Conservation (phyloP, 148 eudicot species). For the Camellia sinensis region DNA sequence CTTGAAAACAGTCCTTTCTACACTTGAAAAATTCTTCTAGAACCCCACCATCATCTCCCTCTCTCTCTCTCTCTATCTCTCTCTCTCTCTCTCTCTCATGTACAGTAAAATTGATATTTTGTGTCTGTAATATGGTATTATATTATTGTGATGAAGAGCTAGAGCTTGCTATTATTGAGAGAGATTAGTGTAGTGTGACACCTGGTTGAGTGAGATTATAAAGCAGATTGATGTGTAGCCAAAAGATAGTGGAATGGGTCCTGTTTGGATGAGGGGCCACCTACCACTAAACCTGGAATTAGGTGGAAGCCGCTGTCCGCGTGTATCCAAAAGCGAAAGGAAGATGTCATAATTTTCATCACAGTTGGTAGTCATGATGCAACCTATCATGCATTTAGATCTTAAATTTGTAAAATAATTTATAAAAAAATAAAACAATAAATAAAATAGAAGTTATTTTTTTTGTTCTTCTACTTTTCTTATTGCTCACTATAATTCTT, state of each 20-base stretch:
- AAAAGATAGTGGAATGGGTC: slow-evolving; percentile 11
- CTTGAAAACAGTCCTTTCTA: background rate
- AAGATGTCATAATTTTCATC: background rate
- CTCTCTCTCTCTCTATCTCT: background rate
- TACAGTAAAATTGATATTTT: background rate
- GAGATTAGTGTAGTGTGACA: background rate
- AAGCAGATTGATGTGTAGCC: background rate
- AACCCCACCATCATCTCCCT: background rate
- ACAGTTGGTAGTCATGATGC: background rate
- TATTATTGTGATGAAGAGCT: background rate
- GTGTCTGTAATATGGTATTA: background rate
- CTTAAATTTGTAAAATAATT: no score
- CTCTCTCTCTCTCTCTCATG: background rate
- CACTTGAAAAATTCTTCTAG: background rate
- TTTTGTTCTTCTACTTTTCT: no score
- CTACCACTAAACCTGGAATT: background rate
- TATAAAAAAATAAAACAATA: no score
- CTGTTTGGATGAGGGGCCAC: slow-evolving; percentile 9
- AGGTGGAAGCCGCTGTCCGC: background rate
- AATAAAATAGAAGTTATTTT: no score
- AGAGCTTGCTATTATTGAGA: background rate
- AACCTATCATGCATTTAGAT: background rate
- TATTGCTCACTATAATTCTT: no score
- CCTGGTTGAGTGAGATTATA: no score
- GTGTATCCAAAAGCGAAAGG: background rate